These are phyloP conservation scores for Rhodotorula mucilaginosa DNA, from an alignment of 1,284 basidiomycete genomes.

Conservation along the genomic window DNA sequence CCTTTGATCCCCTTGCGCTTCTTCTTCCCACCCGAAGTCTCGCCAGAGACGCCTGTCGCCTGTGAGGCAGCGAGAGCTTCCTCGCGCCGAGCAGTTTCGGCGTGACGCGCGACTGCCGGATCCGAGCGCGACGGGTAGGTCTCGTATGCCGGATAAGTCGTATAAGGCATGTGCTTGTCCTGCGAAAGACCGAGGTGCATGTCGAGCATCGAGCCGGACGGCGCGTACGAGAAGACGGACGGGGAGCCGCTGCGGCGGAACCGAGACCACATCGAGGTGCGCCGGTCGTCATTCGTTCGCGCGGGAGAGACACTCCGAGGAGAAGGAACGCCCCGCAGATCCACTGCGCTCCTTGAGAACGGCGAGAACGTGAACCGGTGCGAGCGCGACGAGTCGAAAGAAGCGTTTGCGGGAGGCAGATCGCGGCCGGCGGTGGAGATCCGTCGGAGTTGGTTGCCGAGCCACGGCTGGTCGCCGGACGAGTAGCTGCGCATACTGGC, in stretches of 20 bases:
- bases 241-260: constrained; percentile 41
- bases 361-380: constrained; percentile 22
- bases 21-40: constrained; percentile 16
- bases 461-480: constrained; percentile 40
- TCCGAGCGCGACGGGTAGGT: constrained; percentile 33
- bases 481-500: constrained; percentile 32
- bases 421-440: constrained; percentile 28
- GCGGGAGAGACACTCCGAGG: constrained; percentile 33
- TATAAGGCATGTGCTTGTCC: constrained; percentile 36
- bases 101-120: constrained; percentile 33
- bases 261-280: constrained; percentile 30
- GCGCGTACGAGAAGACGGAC: constrained; percentile 47
- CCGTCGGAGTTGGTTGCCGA: constrained; percentile 24
- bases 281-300: constrained; percentile 28
- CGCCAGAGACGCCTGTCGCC: background rate
- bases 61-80: background rate
- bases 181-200: constrained; percentile 50
- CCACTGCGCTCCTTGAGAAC: constrained; percentile 36
- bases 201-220: constrained; percentile 51
- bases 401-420: constrained; percentile 11
- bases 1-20: constrained; percentile 44
- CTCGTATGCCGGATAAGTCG: constrained; percentile 26
- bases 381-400: constrained; percentile 39
- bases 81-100: background rate
- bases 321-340: constrained; percentile 27